Evolutionary conservation across 768 basidiomycete genomes (phyloP), one percentile per base, ranked within the genome.

Genomic region (Phylloporus arenicola): DNA sequence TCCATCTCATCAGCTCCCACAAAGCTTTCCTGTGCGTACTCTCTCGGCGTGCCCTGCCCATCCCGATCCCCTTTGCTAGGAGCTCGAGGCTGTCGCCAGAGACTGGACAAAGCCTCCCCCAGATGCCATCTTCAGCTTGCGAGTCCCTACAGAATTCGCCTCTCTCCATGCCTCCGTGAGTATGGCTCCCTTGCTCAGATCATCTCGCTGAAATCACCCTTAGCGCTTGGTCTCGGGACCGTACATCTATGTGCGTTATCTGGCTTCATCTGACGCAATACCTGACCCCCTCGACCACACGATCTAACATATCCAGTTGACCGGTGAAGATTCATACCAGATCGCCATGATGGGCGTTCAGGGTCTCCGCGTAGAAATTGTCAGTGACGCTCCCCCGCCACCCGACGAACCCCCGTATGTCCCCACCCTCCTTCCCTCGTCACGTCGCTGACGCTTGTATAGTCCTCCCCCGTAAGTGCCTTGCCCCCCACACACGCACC

Each of bases 21-120:
- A 74, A 54, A 78, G 75, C 38, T 90, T 76, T 64, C 69, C 64
- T 43, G 89, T 90, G 60, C 52, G 84, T 13, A 2, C 20, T 64
- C n/a, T 43, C 25, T 4, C 10, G 25, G 25, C 14, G 14, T 34
- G 17, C 30, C 9, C 12, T 25, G 8, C 6, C 9, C 19, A 2
- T n/a, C 27, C 33, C 31, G 39, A 19, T 29, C 48, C 43, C 31
- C 44, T 40, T 13, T 30, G 41, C 14, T 48, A 92, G 90, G 90
- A 92, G 68, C 80, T 91, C 20, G 87, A 89, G 57, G 79, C 76
- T 24, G 76, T 86, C 42, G 90, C 88, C 11, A 76, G 86, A 62
- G 87, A 90, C 50, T 92, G 90, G 90, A 81, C 84, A 22, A 90
- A 88, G 60, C 88, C 89, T 12, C 88, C 90, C 14, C 86, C 88